phyloP scores from a whole-genome alignment of 1,284 basidiomycete genomes.

The Fomitopsis schrenkii region DNA sequence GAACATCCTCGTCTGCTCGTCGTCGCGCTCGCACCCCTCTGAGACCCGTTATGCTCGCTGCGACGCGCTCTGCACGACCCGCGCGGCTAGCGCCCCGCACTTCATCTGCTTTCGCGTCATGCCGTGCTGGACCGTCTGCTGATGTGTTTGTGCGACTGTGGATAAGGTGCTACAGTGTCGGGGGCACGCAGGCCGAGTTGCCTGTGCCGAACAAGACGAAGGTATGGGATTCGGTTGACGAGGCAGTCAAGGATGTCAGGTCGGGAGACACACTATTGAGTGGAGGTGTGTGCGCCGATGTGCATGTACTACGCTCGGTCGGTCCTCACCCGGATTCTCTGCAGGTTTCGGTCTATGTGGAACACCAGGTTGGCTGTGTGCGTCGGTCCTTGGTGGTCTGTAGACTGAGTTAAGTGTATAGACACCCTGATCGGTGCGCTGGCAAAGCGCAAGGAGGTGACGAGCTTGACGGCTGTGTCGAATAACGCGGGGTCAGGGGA shows the following conservation, averaged over 20 bases:
- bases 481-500: conserved; percentile 86
- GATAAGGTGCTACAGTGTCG: conserved; percentile 21
- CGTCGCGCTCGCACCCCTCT: neutral
- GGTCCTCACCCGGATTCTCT: neutral
- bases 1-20: neutral
- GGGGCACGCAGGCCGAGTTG: conserved; percentile 13
- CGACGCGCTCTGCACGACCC: conserved; percentile 2
- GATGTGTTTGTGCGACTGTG: conserved; percentile 4
- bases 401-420: conserved; percentile 6
- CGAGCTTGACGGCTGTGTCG: conserved; percentile 77
- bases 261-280: conserved; percentile 70
- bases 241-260: conserved; percentile 54
- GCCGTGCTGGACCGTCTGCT: neutral
- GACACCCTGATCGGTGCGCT: conserved; percentile 88
- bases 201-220: conserved; percentile 39
- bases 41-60: neutral
- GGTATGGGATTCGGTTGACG: conserved; percentile 50
- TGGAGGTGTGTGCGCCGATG: conserved; percentile 54
- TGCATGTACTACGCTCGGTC: too few relatives aligned
- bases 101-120: neutral
- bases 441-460: conserved; percentile 66
- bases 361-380: conserved; percentile 51
- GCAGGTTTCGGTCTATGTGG: conserved; percentile 78
- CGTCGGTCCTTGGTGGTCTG: neutral
- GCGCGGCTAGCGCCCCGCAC: neutral